Conservation (phyloP, 2,329 filamentous ascomycete species). For the Chalara sp. region DNA sequence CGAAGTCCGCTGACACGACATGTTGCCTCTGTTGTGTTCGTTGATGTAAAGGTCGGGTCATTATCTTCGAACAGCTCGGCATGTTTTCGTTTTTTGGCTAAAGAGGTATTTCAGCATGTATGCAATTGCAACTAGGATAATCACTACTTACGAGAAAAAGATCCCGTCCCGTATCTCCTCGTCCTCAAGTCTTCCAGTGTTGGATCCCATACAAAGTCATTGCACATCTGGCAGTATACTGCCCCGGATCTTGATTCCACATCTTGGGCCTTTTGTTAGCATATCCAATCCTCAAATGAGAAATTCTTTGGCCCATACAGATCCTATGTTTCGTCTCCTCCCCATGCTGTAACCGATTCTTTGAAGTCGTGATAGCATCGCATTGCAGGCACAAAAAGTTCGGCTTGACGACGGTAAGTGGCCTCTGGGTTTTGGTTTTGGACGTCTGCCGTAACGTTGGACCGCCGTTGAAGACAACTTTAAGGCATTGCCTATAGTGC, state of each 20-base stretch:
- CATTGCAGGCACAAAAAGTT: constrained; percentile 72
- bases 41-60: constrained; percentile 68
- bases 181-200: constrained; percentile 70
- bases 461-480: constrained; percentile 62
- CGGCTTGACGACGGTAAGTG: constrained; percentile 55
- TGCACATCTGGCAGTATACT: constrained; percentile 74
- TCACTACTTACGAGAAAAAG: constrained; percentile 49
- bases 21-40: constrained; percentile 71
- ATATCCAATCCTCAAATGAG: not conserved
- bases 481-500: constrained; percentile 66
- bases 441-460: constrained; percentile 60
- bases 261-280: constrained; percentile 39
- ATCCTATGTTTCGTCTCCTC: constrained; percentile 66
- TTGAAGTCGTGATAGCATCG: constrained; percentile 58
- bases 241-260: constrained; percentile 71
- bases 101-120: not conserved
- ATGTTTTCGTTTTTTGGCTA: constrained; percentile 67
- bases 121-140: not conserved
- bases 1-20: constrained; percentile 84
- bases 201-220: constrained; percentile 78
- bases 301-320: constrained; percentile 43
- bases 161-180: constrained; percentile 60
- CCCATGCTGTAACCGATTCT: constrained; percentile 61
- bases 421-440: constrained; percentile 47
- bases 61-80: constrained; percentile 67